Conservation (phyloP, 768 basidiomycete genomes). For the Inosperma sp. region DNA sequence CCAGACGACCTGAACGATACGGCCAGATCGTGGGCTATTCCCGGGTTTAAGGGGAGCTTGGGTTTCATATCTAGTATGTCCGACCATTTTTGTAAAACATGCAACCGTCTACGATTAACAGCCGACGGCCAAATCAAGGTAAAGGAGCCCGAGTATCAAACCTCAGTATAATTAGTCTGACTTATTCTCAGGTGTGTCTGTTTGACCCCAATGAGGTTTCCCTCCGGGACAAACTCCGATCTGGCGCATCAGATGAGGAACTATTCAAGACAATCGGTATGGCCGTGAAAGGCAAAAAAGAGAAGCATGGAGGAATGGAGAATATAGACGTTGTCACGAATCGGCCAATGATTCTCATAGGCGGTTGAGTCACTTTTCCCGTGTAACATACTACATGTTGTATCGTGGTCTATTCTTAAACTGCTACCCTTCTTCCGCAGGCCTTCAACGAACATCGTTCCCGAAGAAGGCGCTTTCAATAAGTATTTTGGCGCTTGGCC, state of each 20-base stretch:
- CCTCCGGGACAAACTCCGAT: constrained; percentile 68
- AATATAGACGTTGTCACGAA: constrained; percentile 71
- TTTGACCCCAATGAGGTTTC: constrained; percentile 85
- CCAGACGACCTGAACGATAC: constrained; percentile 73
- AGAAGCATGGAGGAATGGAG: constrained; percentile 83
- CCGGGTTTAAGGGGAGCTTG: constrained; percentile 62
- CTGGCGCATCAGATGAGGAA: constrained; percentile 58
- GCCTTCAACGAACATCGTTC: background rate
- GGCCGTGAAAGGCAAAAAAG: constrained; percentile 70
- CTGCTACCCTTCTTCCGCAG: constrained; percentile 15
- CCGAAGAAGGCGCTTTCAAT: constrained; percentile 2
- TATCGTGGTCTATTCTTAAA: constrained; percentile 16
- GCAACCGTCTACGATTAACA: constrained; percentile 81
- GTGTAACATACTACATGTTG: constrained; percentile 21
- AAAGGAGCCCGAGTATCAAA: constrained; percentile 6
- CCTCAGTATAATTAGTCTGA: background rate
- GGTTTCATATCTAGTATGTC: constrained; percentile 96
- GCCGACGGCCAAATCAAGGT: constrained; percentile 90
- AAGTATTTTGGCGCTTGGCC: background rate
- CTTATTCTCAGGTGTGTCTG: constrained; percentile 67
- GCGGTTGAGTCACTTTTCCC: constrained; percentile 67
- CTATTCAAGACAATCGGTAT: constrained; percentile 54
- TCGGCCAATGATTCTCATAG: constrained; percentile 89
- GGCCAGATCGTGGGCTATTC: constrained; percentile 74
- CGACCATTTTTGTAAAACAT: constrained; percentile 84